Percentiles rank a stretch among this genome's conserved stretches.
These are phyloP conservation scores for Podospora conica DNA, from an alignment of 495 filamentous ascomycete genomes.

Conservation along the genomic window DNA sequence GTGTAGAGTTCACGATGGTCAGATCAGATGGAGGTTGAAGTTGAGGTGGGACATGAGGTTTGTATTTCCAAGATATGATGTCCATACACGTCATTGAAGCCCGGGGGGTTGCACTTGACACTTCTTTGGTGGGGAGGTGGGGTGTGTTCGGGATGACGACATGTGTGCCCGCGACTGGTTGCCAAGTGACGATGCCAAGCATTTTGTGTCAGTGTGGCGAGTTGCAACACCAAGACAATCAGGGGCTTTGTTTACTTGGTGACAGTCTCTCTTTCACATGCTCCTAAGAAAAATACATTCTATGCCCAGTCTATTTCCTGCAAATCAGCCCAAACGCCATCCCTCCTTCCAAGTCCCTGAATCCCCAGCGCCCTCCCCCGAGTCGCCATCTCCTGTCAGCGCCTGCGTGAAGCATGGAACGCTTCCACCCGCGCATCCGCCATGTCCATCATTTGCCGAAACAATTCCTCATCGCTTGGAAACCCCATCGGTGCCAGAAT, in stretches of 20 bases:
- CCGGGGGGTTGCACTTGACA: not conserved
- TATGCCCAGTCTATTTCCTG: no score
- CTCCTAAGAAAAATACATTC: no score
- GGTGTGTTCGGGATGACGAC: not conserved
- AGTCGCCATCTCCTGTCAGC: not conserved
- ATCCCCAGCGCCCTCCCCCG: no score
- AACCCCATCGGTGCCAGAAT: no score
- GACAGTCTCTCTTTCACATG: not conserved
- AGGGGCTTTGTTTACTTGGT: not conserved
- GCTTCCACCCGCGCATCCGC: not conserved
- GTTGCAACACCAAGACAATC: not conserved
- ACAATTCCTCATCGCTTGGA: not conserved
- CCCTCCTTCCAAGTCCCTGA: not conserved
- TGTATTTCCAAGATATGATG: not conserved
- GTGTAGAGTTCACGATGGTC: not conserved
- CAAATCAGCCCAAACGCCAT: no score
- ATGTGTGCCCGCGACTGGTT: not conserved
- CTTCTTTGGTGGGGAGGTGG: not conserved
- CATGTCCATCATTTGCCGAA: not conserved
- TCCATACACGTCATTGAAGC: not conserved
- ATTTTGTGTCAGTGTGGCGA: not conserved
- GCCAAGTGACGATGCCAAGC: not conserved
- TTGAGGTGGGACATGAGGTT: not conserved
- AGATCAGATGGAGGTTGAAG: not conserved
- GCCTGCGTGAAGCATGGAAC: not conserved